Evolutionary conservation across 129 eudicot genomes (phyloP).

Genomic region (Tagetes erecta): DNA sequence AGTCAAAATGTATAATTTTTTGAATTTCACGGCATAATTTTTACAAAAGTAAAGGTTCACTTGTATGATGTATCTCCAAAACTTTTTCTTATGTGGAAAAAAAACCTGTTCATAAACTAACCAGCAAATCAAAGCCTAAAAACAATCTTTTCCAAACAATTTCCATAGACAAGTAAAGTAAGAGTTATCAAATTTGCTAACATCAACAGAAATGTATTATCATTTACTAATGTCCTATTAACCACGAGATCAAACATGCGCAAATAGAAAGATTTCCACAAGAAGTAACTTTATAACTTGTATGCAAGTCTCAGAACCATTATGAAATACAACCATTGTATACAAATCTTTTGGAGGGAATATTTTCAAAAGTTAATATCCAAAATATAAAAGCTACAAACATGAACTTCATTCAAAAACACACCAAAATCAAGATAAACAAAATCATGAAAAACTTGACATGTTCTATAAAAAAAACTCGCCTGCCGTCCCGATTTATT

Average conservation of each 20-base stretch:
- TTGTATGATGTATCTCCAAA: too few relatives aligned
- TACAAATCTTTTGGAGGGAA: background rate
- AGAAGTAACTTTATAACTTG: background rate
- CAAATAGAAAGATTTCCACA: constrained; percentile 12
- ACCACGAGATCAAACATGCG: constrained; percentile 1
- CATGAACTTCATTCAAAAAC: background rate
- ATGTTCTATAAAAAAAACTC: constrained; percentile 8
- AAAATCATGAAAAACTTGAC: background rate
- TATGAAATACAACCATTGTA: background rate
- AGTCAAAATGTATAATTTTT: too few relatives aligned
- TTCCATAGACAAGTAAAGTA: background rate
- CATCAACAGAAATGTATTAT: background rate
- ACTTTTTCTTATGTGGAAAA: too few relatives aligned
- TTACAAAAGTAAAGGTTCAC: too few relatives aligned
- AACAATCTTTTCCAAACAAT: background rate
- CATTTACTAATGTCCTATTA: background rate
- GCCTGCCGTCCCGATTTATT: constrained; percentile 45
- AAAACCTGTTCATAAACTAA: background rate
- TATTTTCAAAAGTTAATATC: background rate
- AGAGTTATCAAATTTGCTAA: background rate
- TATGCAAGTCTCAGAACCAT: background rate
- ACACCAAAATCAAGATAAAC: background rate
- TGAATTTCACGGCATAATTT: too few relatives aligned
- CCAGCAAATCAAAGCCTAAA: background rate
- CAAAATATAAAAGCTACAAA: background rate